Base-by-base conservation (phyloP, 2,329 filamentous ascomycete genomes). In the Pestalotiopsis sp. region DNA sequence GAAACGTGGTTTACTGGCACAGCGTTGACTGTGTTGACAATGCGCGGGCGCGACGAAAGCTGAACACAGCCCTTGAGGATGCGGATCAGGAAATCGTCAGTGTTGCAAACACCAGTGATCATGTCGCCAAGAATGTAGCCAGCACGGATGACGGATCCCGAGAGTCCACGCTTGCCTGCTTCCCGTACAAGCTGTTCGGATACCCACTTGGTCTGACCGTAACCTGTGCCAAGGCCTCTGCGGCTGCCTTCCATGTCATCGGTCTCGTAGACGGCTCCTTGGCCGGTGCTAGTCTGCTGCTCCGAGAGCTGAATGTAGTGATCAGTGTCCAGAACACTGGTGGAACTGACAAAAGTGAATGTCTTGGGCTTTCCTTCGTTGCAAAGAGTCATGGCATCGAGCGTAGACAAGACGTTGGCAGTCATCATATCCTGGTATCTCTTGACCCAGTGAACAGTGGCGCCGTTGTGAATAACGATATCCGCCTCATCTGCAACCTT, bases 51-150 rank as follows among this genome's bases (percentile, higher is more conserved):
- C 2, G 86, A 85, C 2, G 83, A 83, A 2, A 98, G 85, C 80
- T 98, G 95, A 65, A 97, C 84, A 75, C 94, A 97, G 68, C 94
- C 95, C 83, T 98, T 97, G 68, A 91, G 83, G 82, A 98, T 89
- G 52, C 95, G 90, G 72, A 97, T 88, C 6, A 98, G 83, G 84
- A 98, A 98, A 80, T 98, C 95, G 76, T 98, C 95, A 1, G 91
- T 95, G 79, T 92, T 93, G 78, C 83, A 92, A 71, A 89, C 88
- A 65, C 95, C 95, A 13, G 87, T 90, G 59, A 84, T 80, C 1
- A 88, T 86, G 77, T 95, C 90, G 27, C 94, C 95, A 4, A 92
- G 86, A 49, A 98, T 90, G 78, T 98, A 98, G 38, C 95, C 94
- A 3, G 95, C 92, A 13, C 95, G 90, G 63, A 97, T 85, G 57